Percentiles rank a stretch among this genome's conserved stretches.
These are phyloP conservation scores for Periconia digitata DNA, from an alignment of 2,329 filamentous ascomycete species.

Conservation along the genomic window DNA sequence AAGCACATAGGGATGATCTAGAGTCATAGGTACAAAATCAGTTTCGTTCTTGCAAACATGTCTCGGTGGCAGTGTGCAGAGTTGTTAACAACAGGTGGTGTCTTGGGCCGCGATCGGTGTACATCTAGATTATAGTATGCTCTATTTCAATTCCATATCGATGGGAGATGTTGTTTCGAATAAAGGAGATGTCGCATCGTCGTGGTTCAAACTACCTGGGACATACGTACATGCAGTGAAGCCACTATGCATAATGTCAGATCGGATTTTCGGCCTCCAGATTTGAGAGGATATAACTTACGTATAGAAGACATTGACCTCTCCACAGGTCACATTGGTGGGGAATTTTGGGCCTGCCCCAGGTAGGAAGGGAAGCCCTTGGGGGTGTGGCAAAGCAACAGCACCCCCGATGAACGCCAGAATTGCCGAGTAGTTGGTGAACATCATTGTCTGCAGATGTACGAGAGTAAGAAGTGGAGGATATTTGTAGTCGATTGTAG, in stretches of 20 bases:
- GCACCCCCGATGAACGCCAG: neutral
- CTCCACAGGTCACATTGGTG: neutral
- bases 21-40: too few relatives aligned
- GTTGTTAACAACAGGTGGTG: too few relatives aligned
- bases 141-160: too few relatives aligned
- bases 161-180: too few relatives aligned
- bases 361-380: neutral
- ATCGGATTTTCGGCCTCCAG: neutral
- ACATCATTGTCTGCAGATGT: neutral
- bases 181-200: too few relatives aligned
- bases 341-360: neutral
- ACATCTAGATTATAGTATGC: too few relatives aligned
- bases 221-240: neutral
- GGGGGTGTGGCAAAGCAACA: neutral
- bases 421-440: neutral
- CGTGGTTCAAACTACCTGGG: too few relatives aligned
- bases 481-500: neutral
- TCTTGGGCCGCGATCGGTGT: too few relatives aligned
- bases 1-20: neutral
- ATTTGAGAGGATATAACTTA: neutral
- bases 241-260: neutral
- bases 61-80: too few relatives aligned
- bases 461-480: neutral
- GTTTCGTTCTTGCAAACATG: too few relatives aligned
- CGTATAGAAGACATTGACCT: constrained; percentile 3